phyloP scores from a whole-genome alignment of 2,329 filamentous ascomycete genomes.

The Colletotrichum plurivorum region DNA sequence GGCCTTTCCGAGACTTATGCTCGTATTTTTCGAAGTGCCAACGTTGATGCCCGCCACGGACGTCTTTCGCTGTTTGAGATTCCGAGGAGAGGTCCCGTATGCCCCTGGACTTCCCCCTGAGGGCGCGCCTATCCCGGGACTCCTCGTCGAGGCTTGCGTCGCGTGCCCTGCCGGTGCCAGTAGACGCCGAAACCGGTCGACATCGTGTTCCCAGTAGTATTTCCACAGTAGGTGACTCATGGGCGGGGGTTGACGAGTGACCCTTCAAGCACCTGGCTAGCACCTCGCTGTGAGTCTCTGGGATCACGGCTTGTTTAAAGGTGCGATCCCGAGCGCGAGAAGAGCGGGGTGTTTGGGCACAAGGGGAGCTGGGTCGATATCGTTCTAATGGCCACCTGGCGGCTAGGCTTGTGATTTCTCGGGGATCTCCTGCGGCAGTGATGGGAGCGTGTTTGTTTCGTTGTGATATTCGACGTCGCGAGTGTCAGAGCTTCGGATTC shows the following conservation, averaged over 20 bases:
- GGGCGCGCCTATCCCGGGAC: conserved; percentile 59
- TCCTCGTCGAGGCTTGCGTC: conserved; percentile 68
- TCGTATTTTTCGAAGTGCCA: conserved; percentile 61
- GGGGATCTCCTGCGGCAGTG: neutral
- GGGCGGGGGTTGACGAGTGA: conserved; percentile 62
- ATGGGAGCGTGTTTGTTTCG: neutral
- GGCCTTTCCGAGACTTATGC: conserved; percentile 61
- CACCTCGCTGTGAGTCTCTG: conserved; percentile 91
- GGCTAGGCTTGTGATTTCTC: neutral
- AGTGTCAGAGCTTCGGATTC: neutral
- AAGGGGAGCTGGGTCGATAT: conserved; percentile 28
- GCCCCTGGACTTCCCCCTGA: conserved; percentile 57
- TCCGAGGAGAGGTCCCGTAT: conserved; percentile 65
- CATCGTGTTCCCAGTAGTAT: conserved; percentile 97
- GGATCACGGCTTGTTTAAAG: conserved; percentile 96
- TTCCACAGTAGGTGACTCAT: conserved; percentile 99
- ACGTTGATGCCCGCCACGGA: conserved; percentile 63
- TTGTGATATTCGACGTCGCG: conserved; percentile 4
- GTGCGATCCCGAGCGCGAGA: conserved; percentile 62
- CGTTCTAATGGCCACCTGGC: conserved; percentile 38
- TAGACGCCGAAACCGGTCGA: conserved; percentile 92
- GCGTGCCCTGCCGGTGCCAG: conserved; percentile 79
- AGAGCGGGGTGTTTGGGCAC: conserved; percentile 40
- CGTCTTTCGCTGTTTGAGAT: conserved; percentile 65
- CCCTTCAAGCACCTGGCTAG: conserved; percentile 67